Evolutionary conservation across 2,329 filamentous ascomycete genomes (phyloP).

Genomic region (Colletotrichum incanum): DNA sequence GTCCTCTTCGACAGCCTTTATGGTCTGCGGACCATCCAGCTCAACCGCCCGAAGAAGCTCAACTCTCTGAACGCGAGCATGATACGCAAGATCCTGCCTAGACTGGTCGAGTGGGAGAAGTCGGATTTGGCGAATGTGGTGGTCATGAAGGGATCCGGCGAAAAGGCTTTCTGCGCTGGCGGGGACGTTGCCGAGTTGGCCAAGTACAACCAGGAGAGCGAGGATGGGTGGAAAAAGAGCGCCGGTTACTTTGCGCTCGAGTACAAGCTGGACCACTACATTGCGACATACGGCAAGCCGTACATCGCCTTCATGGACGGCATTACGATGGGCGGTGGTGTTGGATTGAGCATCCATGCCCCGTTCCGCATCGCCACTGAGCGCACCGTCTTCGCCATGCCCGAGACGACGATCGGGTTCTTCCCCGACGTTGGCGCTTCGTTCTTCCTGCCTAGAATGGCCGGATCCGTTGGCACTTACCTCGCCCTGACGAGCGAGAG

Average conservation of each 20-base stretch:
- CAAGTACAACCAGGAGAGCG: conserved; percentile 76
- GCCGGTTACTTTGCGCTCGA: conserved; percentile 92
- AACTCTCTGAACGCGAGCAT: conserved; percentile 96
- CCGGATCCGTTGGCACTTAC: conserved; percentile 90
- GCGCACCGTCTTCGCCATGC: conserved; percentile 97
- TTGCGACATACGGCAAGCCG: conserved; percentile 93
- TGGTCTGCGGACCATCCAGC: conserved; percentile 91
- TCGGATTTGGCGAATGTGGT: conserved; percentile 95
- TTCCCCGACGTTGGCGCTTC: conserved; percentile 98
- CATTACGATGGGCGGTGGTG: conserved; percentile 98
- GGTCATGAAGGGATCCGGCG: conserved; percentile 90
- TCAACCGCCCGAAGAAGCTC: conserved; percentile 92
- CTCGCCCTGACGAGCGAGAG: conserved; percentile 91
- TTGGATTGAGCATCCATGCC: conserved; percentile 93
- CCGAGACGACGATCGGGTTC: conserved; percentile 97
- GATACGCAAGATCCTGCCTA: conserved; percentile 93
- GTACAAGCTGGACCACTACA: conserved; percentile 96
- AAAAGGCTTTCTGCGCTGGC: conserved; percentile 90
- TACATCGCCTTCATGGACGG: conserved; percentile 98
- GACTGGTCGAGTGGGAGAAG: conserved; percentile 93
- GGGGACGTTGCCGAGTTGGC: conserved; percentile 91
- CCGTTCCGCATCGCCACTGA: conserved; percentile 98
- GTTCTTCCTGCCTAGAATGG: conserved; percentile 94
- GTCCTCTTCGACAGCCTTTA: conserved; percentile 93
- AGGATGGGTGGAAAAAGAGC: conserved; percentile 81